Conservation (phyloP, 148 eudicot genomes). For the Vaccinium corymbosum region DNA sequence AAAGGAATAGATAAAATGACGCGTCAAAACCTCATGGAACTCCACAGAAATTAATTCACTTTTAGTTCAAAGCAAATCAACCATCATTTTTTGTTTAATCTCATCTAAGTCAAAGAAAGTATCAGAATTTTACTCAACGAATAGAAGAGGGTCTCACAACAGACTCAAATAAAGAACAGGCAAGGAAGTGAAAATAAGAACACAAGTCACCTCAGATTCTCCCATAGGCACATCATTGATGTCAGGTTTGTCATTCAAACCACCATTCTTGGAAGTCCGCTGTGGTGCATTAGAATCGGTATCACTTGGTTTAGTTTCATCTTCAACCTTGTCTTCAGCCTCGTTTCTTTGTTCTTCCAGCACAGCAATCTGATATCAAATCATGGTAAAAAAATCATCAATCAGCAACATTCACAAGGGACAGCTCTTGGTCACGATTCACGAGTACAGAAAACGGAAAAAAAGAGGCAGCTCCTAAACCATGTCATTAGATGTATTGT, state of each 20-base stretch:
- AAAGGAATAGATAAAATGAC: background rate
- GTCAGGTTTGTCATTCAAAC: slow-evolving; percentile 61
- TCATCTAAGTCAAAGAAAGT: background rate
- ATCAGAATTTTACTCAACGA: background rate
- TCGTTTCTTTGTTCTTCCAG: slow-evolving; percentile 79
- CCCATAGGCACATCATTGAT: slow-evolving; percentile 88
- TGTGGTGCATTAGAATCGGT: slow-evolving; percentile 27
- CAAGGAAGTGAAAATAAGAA: background rate
- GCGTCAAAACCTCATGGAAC: background rate
- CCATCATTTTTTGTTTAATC: background rate
- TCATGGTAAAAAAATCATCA: slow-evolving; percentile 2
- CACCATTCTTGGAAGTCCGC: slow-evolving; percentile 39
- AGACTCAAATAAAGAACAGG: background rate
- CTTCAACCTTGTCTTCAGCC: slow-evolving; percentile 51
- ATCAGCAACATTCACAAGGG: background rate
- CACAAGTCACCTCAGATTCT: slow-evolving; percentile 51
- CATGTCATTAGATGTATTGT: background rate
- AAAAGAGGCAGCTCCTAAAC: background rate
- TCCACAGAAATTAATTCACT: background rate
- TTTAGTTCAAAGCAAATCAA: background rate
- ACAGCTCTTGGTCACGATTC: background rate
- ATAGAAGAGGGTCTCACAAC: background rate
- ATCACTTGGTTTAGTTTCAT: slow-evolving; percentile 52
- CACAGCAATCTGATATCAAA: slow-evolving; percentile 53
- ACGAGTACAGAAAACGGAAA: background rate